Evolutionary conservation across 371 early-diverging fungal species (phyloP), one percentile per base, ranked within the genome.

Genomic region (Mortierella sp.): DNA sequence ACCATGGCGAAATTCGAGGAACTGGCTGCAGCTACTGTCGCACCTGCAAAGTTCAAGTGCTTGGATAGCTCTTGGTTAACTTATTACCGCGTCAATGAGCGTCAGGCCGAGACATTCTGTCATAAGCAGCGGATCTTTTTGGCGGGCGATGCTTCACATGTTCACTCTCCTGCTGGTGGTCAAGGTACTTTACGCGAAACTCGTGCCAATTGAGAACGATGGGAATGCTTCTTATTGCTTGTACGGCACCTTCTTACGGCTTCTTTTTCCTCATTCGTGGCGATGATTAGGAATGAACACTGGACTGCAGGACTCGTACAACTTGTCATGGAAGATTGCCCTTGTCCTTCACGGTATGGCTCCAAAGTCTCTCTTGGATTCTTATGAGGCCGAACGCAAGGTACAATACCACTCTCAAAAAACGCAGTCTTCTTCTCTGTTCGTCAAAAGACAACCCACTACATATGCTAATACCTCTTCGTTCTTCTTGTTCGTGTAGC

Each of bases 111-210:
- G 28, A 44, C 71, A 16, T 76, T 73, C 37, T 13, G 75, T 10
- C 51, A 83, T 50, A 79, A 82, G 43, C 43, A 72, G 16, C 72
- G 87, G 6, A 79, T 89, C 43, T 81, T 89, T 54, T 69, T 90
- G 51, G 86, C 83, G 28, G 90, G 89, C 0, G 90, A 89, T 77
- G 89, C 90, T 0, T 84, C 88, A 16, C 90, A 90, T 73, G 83
- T 88, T 4, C 83, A 87, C 43, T 81, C 81, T 1, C 91, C 89
- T 43, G 82, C 87, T 4, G 89, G 89, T 46, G 91, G 90, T 10
- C 82, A 78, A 69, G 78, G 78, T 78, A 75, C 21, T 50, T 50
- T 50, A 40, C 19, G 34, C 61, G 24, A 16, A 48, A 48, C 24
- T 5, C 10, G 0, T 40, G 9, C 10, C 37, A 28, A 10, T 3